These are phyloP conservation scores for Salvia miltiorrhiza DNA, from an alignment of 257 asterid genomes.

Conservation along the genomic window DNA sequence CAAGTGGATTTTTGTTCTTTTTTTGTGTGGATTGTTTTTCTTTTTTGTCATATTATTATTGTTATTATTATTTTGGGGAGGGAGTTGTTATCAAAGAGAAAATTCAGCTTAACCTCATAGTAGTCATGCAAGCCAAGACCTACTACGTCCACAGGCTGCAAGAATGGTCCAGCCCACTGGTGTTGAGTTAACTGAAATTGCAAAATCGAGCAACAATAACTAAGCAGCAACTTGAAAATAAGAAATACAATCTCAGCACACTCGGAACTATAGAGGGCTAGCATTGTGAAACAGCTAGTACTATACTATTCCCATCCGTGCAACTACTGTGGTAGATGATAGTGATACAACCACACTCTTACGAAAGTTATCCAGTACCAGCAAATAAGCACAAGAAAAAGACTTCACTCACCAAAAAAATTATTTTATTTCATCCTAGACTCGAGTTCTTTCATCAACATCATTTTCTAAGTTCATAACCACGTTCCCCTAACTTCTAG, in stretches of 20 bases:
- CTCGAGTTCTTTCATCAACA: not conserved
- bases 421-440: not conserved
- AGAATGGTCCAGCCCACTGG: constrained; percentile 86
- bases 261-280: constrained; percentile 1
- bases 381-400: no score
- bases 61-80: not conserved
- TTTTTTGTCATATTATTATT: not conserved
- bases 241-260: constrained; percentile 1
- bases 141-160: constrained; percentile 93
- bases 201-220: constrained; percentile 14
- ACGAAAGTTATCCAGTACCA: not conserved
- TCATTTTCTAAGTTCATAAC: not conserved
- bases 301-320: not conserved
- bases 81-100: not conserved
- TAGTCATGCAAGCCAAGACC: constrained; percentile 88
- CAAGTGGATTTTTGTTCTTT: not conserved
- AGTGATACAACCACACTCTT: not conserved
- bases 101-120: constrained; percentile 46
- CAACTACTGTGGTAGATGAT: not conserved
- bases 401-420: not conserved
- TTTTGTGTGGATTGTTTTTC: not conserved
- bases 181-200: constrained; percentile 69
- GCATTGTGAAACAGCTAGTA: not conserved
- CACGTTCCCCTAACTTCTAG: not conserved
- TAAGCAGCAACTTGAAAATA: not conserved